Conservation (phyloP, 2,329 filamentous ascomycete genomes). For the Claviceps monticola region DNA sequence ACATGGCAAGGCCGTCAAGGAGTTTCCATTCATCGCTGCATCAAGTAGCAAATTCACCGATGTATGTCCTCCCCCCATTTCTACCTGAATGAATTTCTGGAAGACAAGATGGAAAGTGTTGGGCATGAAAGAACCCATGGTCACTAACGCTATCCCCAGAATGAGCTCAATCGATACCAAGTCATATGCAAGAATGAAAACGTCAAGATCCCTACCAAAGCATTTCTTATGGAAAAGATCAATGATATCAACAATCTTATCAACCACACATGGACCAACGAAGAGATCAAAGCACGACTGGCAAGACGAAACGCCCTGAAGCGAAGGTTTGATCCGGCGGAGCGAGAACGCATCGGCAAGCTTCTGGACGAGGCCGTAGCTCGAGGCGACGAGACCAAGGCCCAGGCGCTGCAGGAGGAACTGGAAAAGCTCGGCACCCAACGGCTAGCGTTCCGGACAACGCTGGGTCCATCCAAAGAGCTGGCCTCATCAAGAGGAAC, state of each 20-base stretch:
- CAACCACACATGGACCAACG: conserved; percentile 68
- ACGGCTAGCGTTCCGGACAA: conserved; percentile 61
- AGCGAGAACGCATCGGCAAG: conserved; percentile 53
- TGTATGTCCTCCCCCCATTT: conserved; percentile 28
- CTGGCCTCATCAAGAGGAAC: conserved; percentile 32
- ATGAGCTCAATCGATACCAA: conserved; percentile 71
- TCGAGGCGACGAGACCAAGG: conserved; percentile 45
- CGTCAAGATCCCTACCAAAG: conserved; percentile 59
- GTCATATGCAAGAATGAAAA: conserved; percentile 59
- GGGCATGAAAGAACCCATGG: too few species aligned
- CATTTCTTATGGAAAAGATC: conserved; percentile 55
- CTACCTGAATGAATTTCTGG: background rate
- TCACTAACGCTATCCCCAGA: conserved; percentile 27
- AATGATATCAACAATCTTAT: conserved; percentile 69
- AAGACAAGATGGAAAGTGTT: too few species aligned
- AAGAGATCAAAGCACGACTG: conserved; percentile 69
- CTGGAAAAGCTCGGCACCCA: conserved; percentile 51
- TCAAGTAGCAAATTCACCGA: conserved; percentile 80
- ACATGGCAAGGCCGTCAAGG: conserved; percentile 69
- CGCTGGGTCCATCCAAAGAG: conserved; percentile 40
- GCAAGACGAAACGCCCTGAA: conserved; percentile 55
- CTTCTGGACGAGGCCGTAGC: conserved; percentile 53
- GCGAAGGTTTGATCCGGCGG: conserved; percentile 49
- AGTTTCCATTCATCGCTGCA: conserved; percentile 82
- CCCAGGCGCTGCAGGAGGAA: conserved; percentile 41